phyloP scores from a whole-genome alignment of 2,329 filamentous ascomycete species.

The Fusarium dimerum region DNA sequence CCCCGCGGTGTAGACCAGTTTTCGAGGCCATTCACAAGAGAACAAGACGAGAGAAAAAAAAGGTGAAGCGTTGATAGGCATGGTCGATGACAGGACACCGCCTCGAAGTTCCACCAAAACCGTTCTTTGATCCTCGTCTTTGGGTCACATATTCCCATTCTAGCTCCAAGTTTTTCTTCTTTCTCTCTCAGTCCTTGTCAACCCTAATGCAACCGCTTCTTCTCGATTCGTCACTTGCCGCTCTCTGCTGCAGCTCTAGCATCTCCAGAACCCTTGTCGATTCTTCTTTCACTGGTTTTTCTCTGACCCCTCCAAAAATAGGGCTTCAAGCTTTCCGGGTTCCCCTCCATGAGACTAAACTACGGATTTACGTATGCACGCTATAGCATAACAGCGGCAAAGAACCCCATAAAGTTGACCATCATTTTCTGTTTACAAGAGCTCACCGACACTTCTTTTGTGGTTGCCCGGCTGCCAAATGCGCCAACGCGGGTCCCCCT shows the following conservation, averaged over 20 bases:
- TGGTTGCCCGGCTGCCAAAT: slow-evolving; percentile 25
- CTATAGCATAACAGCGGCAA: slow-evolving; percentile 1
- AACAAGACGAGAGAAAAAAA: background rate
- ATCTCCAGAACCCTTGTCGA: slow-evolving; percentile 15
- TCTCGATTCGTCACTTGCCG: slow-evolving; percentile 18
- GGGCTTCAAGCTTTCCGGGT: slow-evolving; percentile 19
- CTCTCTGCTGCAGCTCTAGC: slow-evolving; percentile 18
- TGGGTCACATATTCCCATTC: too few relatives aligned
- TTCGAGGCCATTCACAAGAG: background rate
- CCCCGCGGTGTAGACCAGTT: background rate
- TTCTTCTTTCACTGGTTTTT: slow-evolving; percentile 1
- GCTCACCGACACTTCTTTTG: slow-evolving; percentile 2
- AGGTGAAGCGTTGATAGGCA: too few relatives aligned
- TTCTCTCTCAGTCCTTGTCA: slow-evolving; percentile 8
- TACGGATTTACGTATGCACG: slow-evolving; percentile 7
- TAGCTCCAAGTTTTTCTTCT: too few relatives aligned
- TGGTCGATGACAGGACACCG: slow-evolving; percentile 7
- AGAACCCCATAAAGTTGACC: slow-evolving; percentile 2
- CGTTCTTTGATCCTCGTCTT: too few relatives aligned
- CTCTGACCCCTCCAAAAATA: slow-evolving; percentile 26
- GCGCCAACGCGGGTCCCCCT: slow-evolving; percentile 20
- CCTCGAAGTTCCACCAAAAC: slow-evolving; percentile 18
- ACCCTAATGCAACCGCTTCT: slow-evolving; percentile 20
- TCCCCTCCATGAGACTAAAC: slow-evolving; percentile 18
- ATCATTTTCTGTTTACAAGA: background rate